Conservation (phyloP, 257 asterid genomes). For the Cruciata laevipes region DNA sequence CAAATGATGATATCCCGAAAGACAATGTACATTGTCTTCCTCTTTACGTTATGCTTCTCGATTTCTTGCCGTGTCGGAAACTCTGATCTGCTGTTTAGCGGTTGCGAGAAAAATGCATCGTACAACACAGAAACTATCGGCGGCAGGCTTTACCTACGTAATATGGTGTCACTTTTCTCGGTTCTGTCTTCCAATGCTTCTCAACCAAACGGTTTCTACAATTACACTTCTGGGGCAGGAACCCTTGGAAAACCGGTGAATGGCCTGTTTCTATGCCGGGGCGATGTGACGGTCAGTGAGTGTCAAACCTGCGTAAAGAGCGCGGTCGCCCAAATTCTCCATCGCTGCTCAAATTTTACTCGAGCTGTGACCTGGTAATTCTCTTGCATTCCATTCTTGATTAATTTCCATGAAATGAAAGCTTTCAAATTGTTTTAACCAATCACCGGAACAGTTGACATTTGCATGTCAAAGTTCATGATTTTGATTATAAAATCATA, state of each 20-base stretch:
- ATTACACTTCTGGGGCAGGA: conserved; percentile 13
- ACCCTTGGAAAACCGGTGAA: neutral
- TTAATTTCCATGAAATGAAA: neutral
- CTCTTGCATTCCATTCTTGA: neutral
- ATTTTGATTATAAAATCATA: too few relatives aligned
- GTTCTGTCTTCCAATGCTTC: conserved; percentile 14
- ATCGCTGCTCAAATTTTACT: conserved; percentile 6
- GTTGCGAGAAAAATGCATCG: neutral
- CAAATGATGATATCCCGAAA: too few relatives aligned
- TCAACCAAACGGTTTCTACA: conserved; percentile 11
- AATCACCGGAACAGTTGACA: too few relatives aligned
- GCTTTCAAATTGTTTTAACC: neutral
- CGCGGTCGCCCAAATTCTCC: neutral
- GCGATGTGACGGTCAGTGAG: conserved; percentile 1
- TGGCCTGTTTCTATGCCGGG: conserved; percentile 26
- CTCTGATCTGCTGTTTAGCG: accelerated
- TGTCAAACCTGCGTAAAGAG: conserved; percentile 14
- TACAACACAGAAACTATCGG: neutral
- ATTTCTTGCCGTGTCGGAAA: neutral
- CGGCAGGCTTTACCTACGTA: conserved; percentile 8
- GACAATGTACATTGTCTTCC: too few relatives aligned
- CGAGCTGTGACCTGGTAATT: neutral
- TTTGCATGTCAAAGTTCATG: too few relatives aligned
- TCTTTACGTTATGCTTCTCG: too few relatives aligned
- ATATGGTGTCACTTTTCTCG: conserved; percentile 11